Conservation (phyloP, 768 basidiomycete species). For the Exidia glandulosa region DNA sequence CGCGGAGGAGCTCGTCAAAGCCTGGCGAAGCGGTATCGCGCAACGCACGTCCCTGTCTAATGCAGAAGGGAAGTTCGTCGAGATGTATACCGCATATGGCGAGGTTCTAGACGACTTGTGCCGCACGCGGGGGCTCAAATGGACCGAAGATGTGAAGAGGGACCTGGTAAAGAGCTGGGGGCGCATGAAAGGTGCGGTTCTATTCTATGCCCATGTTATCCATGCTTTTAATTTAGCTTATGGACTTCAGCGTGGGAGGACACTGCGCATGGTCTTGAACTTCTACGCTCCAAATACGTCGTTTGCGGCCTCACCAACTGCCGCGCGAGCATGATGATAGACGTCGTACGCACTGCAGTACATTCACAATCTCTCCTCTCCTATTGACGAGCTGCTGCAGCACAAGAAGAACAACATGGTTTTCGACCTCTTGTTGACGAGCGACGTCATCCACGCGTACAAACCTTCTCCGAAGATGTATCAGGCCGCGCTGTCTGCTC, state of each 20-base stretch:
- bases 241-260: neutral
- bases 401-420: neutral
- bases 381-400: neutral
- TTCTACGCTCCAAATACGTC: neutral
- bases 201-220: neutral
- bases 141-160: neutral
- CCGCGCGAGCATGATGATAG: neutral
- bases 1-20: neutral
- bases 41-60: neutral
- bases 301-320: neutral
- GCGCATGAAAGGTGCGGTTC: neutral
- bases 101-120: neutral
- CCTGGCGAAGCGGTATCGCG: neutral
- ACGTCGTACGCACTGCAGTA: neutral
- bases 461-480: constrained; percentile 1
- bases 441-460: constrained; percentile 1
- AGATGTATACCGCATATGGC: neutral
- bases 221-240: neutral
- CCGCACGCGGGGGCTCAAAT: neutral
- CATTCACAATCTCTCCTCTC: neutral
- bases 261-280: neutral
- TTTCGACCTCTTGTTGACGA: constrained; percentile 1
- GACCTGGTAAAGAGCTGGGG: neutral
- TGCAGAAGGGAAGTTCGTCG: neutral
- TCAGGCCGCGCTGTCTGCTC: neutral